Conservation (phyloP, 1,284 basidiomycete species). For the Malassezia japonica region DNA sequence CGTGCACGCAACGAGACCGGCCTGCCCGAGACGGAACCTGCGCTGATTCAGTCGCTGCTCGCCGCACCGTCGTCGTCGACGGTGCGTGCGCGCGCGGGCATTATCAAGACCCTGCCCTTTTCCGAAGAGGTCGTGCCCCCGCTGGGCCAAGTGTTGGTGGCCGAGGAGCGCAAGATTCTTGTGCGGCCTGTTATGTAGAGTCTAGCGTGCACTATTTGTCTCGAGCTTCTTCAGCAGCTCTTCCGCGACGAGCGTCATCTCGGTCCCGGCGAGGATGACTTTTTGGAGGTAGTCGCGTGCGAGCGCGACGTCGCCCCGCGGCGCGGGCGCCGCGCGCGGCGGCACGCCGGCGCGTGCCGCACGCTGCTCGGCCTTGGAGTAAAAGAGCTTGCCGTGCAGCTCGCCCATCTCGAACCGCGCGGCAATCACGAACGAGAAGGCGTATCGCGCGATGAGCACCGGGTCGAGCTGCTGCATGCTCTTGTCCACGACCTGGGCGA, state of each 20-base stretch:
- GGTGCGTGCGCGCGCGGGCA: conserved; percentile 16
- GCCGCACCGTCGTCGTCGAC: conserved; percentile 14
- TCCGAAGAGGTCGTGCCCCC: conserved; percentile 9
- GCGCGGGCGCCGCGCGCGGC: not conserved
- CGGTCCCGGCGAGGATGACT: conserved; percentile 39
- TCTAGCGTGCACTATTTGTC: not conserved
- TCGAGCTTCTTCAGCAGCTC: conserved; percentile 37
- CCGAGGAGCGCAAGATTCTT: conserved; percentile 18
- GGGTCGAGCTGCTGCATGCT: conserved; percentile 24
- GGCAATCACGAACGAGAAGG: conserved; percentile 35
- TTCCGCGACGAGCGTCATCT: conserved; percentile 39
- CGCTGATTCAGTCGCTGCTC: conserved; percentile 13
- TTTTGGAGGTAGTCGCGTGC: conserved; percentile 43
- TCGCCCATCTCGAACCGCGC: conserved; percentile 46
- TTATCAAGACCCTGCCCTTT: conserved; percentile 12
- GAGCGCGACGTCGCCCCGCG: conserved; percentile 30
- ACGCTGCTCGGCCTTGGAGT: conserved; percentile 13
- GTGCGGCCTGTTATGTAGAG: conserved; percentile 14
- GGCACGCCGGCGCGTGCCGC: not conserved
- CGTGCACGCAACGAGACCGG: conserved; percentile 23
- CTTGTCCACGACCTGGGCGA: conserved; percentile 38
- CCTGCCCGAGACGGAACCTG: conserved; percentile 20
- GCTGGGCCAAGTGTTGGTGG: conserved; percentile 13
- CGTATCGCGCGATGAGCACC: conserved; percentile 30
- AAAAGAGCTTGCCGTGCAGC: conserved; percentile 20